phyloP scores from a whole-genome alignment of 345 rosid species.

The Leavenworthia alabamica region DNA sequence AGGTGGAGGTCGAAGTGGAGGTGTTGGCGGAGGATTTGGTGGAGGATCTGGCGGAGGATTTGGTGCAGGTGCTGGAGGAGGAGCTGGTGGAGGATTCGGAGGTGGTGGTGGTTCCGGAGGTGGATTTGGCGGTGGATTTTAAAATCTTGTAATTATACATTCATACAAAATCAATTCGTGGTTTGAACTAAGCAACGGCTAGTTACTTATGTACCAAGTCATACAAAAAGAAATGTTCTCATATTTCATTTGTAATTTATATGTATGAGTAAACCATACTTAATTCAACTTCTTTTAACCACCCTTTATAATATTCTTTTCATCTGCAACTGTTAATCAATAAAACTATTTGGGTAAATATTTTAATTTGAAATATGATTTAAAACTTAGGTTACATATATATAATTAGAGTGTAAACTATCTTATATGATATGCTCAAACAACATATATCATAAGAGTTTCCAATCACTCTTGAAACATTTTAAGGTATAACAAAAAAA shows the following conservation, averaged over 20 bases:
- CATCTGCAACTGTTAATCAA: not conserved
- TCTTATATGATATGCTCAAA: slow-evolving; percentile 16
- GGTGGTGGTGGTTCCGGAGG: slow-evolving; percentile 24
- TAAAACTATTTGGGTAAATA: not conserved
- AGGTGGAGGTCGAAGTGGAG: slow-evolving; percentile 20
- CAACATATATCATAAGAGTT: slow-evolving; percentile 8
- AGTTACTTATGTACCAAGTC: slow-evolving; percentile 20
- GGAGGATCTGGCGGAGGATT: slow-evolving; percentile 22
- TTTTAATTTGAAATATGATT: not conserved
- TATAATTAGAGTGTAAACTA: slow-evolving; percentile 3
- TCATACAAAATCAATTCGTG: slow-evolving; percentile 3
- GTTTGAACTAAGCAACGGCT: slow-evolving; percentile 18
- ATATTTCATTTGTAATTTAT: not conserved
- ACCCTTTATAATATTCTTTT: not conserved
- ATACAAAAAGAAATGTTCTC: not conserved
- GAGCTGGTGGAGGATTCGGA: slow-evolving; percentile 25
- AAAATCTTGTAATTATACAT: not conserved
- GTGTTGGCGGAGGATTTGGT: slow-evolving; percentile 19
- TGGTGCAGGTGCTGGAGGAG: slow-evolving; percentile 22
- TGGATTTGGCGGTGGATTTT: slow-evolving; percentile 25
- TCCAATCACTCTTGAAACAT: slow-evolving; percentile 20
- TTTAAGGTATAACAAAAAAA: not conserved
- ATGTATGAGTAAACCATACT: not conserved
- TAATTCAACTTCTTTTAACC: not conserved
- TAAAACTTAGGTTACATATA: slow-evolving; percentile 10